Evolutionary conservation across 768 basidiomycete genomes (phyloP).

Genomic region (Psilocybe sp.): DNA sequence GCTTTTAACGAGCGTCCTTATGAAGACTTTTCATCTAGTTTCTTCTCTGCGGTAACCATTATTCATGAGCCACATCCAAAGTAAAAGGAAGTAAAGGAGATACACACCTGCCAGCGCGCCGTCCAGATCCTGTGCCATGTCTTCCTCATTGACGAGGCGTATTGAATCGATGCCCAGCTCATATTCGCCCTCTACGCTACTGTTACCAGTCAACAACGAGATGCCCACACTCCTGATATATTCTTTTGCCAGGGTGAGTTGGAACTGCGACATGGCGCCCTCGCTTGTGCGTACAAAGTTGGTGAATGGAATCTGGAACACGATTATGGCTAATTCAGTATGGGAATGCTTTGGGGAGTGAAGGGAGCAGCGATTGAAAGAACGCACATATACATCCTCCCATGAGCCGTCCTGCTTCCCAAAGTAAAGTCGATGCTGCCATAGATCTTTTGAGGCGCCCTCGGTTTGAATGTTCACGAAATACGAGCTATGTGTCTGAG

Average conservation of each 20-base stretch:
- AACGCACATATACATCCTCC: slow-evolving; percentile 79
- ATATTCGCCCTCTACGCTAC: slow-evolving; percentile 68
- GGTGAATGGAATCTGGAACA: slow-evolving; percentile 70
- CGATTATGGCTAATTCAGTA: background rate
- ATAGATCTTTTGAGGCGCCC: slow-evolving; percentile 82
- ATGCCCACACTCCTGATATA: slow-evolving; percentile 81
- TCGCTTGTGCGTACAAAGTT: slow-evolving; percentile 74
- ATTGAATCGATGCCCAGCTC: slow-evolving; percentile 84
- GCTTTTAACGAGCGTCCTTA: background rate
- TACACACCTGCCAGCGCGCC: slow-evolving; percentile 23
- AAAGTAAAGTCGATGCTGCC: slow-evolving; percentile 92
- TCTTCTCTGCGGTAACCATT: background rate
- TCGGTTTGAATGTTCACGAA: slow-evolving; percentile 94
- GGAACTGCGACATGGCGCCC: slow-evolving; percentile 65
- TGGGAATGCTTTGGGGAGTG: background rate
- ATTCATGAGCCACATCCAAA: background rate
- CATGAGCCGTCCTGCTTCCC: slow-evolving; percentile 60
- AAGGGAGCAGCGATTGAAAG: background rate
- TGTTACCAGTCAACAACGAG: slow-evolving; percentile 83
- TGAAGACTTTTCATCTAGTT: background rate
- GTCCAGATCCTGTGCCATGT: slow-evolving; percentile 26
- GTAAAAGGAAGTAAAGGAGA: background rate
- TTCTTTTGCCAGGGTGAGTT: slow-evolving; percentile 74
- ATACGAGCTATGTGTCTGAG: slow-evolving; percentile 78
- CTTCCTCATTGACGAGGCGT: slow-evolving; percentile 76